Percentiles rank a stretch among this genome's conserved stretches.
phyloP scores from a whole-genome alignment of 2,329 filamentous ascomycete species.

The Neopestalotiopsis sp. region DNA sequence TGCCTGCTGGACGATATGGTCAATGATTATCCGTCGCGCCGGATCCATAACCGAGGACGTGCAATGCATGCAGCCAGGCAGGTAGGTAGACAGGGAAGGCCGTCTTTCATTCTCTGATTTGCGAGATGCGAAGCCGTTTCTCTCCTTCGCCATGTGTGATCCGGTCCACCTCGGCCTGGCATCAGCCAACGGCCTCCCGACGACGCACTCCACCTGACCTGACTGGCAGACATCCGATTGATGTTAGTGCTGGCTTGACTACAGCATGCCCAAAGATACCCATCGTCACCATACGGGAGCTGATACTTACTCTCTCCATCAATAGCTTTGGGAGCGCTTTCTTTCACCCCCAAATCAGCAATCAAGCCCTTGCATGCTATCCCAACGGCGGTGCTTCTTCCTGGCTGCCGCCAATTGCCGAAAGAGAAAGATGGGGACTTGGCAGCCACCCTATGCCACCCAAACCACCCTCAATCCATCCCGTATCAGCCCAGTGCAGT shows the following conservation, averaged over 20 bases:
- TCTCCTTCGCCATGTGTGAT: not conserved
- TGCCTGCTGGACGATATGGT: not conserved
- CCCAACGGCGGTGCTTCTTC: not conserved
- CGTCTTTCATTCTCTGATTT: not conserved
- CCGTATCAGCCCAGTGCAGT: conserved; percentile 1
- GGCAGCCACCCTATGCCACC: not conserved
- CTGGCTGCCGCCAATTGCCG: conserved; percentile 14
- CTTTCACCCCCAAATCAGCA: not conserved
- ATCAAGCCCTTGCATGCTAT: not conserved
- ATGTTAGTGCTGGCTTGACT: not conserved
- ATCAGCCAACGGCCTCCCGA: not conserved
- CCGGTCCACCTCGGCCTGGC: not conserved
- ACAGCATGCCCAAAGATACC: not conserved
- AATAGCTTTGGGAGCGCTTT: not conserved
- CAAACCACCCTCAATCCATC: not conserved
- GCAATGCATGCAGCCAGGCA: not conserved
- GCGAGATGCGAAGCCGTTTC: not conserved
- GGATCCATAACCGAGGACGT: not conserved
- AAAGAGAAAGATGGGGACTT: not conserved
- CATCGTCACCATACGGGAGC: not conserved
- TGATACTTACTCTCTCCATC: not conserved
- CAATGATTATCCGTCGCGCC: not conserved
- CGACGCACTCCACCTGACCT: not conserved
- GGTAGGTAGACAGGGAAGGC: not conserved
- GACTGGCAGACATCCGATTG: too few species aligned